Percentiles rank a stretch among this genome's conserved stretches.
Evolutionary conservation across 345 rosid species (phyloP).

Genomic region (Jatropha curcas): DNA sequence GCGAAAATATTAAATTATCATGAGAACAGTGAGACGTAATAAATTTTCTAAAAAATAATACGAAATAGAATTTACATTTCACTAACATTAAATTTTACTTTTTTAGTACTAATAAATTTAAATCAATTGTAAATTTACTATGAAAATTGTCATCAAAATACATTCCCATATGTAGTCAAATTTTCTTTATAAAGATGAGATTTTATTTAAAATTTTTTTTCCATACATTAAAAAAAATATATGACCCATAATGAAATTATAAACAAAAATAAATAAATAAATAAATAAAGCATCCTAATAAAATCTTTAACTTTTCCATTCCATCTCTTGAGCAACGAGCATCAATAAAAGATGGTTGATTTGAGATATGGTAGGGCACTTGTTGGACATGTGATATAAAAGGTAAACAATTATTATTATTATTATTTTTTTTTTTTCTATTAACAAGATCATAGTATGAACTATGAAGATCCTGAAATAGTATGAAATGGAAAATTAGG

Average conservation of each 20-base stretch:
- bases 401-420: constrained; percentile 10
- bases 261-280: not conserved
- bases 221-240: not conserved
- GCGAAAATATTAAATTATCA: too few species aligned
- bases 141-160: not conserved
- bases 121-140: too few species aligned
- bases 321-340: constrained; percentile 27
- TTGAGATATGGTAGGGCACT: constrained; percentile 23
- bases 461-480: not conserved
- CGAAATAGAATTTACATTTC: too few species aligned
- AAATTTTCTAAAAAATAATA: too few species aligned
- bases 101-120: too few species aligned
- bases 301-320: not conserved
- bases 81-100: too few species aligned
- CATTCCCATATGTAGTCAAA: not conserved
- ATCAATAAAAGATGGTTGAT: constrained; percentile 18
- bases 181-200: not conserved
- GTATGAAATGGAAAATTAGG: constrained; percentile 4
- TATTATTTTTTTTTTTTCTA: not conserved
- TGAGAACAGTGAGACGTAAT: too few species aligned
- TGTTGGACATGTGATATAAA: constrained; percentile 28
- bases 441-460: constrained; percentile 10
- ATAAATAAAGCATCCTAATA: not conserved
- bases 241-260: not conserved
- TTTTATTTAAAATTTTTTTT: not conserved